Base-by-base conservation (phyloP, 495 filamentous ascomycete species). In the Bombardia bombarda region DNA sequence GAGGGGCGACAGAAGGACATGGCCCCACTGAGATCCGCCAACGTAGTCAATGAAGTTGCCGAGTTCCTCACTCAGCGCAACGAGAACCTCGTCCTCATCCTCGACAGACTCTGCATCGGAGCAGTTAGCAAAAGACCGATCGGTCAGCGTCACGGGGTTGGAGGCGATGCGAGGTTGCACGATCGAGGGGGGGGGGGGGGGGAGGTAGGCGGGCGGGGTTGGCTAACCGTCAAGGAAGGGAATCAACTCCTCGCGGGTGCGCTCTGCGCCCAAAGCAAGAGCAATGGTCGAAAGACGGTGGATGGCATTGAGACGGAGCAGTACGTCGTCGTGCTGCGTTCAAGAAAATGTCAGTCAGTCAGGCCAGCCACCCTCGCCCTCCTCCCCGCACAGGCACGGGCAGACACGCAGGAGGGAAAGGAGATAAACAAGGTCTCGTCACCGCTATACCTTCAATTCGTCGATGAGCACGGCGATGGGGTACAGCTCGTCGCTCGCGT, bases 391-490 rank as follows among this genome's bases (percentile, higher is more conserved):
- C 24, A 36, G 28, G 18, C n/a, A n/a, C n/a, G n/a, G n/a, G n/a
- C n/a, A n/a, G n/a, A n/a, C n/a, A n/a, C n/a, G n/a, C n/a, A n/a
- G n/a, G n/a, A n/a, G n/a, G n/a, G n/a, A n/a, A n/a, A n/a, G n/a
- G 23, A 22, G 19, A 33, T 39, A 34, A 45, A 47, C 20, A 13
- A 19, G 26, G 39, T 8, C 7, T 37, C 16, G 50, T 52, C 46
- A 59, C 46, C 49, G 53, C 60, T 57, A 55, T 73, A 95, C 90
- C 87, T 98, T 98, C 56, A 98, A 74, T 79, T 98, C 92, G 68
- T 98, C 92, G 68, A 98, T 98, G 62, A 98, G 80, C 43, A 98
- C 93, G 49, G 92, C 92, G 74, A 98, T 98, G 57, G 92, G 92
- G 67, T 95, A 97, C 50, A 98, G 88, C 79, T 96, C 93, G 67